Base-by-base conservation (phyloP, 2,329 filamentous ascomycete genomes). In the Cytospora leucostoma region DNA sequence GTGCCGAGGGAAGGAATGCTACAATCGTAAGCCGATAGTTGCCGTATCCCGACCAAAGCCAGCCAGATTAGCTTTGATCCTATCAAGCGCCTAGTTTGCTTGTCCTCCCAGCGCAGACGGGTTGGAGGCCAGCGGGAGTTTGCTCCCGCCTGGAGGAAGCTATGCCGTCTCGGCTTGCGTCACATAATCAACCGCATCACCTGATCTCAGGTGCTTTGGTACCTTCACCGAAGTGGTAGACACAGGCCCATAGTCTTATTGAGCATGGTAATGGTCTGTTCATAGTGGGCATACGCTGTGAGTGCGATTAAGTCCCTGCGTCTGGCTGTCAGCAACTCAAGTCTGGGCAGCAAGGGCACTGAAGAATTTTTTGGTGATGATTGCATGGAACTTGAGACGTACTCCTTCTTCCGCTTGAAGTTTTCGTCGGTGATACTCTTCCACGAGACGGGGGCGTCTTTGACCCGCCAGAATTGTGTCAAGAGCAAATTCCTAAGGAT, bases 181-280 rank as follows among this genome's bases (percentile, higher is more conserved):
- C 19, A 27, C 27, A 27, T 55, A 32, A 27, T 52, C 34, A 38
- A 12, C 21, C 33, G 38, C 27, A 33, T 19, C 35, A 44, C 44
- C 12, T 50, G 57, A 21, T 37, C 21, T 4, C 32, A 7, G 2
- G 51, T 50, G 33, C 21, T 15, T 27, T 33, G 33, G 34, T 35
- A 34, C 32, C 8, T 33, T 65, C 54, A 65, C 34, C 53, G 61
- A 19, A 63, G 85, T 64, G 84, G 80, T 63, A 89, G 72, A 71
- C 88, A 90, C 50, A 91, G 72, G 1, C 84, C 84, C 87, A 93
- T 88, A 7, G 82, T 87, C 72, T 88, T 85, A 71, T 93, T 93
- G 61, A 93, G 78, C 88, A 90, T 90, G 19, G 80, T 81, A 55
- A 93, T 73, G 8, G 88, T 91, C 77, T 84, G 84, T 60, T 92